Conservation (phyloP, 2,329 filamentous ascomycete species). For the Colletotrichum siamense region DNA sequence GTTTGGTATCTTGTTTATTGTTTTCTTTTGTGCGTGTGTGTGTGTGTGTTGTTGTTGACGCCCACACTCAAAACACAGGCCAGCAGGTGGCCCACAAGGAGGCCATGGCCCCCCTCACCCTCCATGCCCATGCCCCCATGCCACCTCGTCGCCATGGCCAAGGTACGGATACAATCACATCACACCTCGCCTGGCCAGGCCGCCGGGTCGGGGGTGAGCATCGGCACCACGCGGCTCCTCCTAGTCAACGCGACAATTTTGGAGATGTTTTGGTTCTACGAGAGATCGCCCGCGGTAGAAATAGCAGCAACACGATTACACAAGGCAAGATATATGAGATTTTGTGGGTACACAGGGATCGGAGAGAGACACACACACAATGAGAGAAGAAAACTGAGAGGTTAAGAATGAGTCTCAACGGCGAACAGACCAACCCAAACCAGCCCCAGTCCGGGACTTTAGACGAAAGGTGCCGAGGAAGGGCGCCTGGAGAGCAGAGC, state of each 20-base stretch:
- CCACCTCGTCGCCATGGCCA: constrained; percentile 6
- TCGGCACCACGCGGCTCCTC: background rate
- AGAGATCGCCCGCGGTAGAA: background rate
- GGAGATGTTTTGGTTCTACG: background rate
- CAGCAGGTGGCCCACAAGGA: background rate
- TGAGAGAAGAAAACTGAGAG: background rate
- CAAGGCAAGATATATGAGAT: background rate
- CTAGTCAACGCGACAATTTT: background rate
- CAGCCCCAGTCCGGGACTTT: background rate
- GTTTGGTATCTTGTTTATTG: constrained; percentile 16
- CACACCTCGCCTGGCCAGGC: background rate
- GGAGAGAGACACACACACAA: background rate
- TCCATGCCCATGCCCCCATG: background rate
- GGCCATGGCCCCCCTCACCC: background rate
- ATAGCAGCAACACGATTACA: background rate
- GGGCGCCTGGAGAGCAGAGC: background rate
- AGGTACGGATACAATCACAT: background rate
- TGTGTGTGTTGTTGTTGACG: background rate
- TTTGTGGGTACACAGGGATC: background rate
- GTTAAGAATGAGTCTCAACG: background rate
- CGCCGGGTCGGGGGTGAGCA: background rate
- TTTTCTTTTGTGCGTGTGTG: background rate
- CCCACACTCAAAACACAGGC: constrained; percentile 4
- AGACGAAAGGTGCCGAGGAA: background rate
- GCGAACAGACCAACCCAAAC: background rate